Evolutionary conservation across 768 basidiomycete genomes (phyloP).

Genomic region (Tricholoma furcatifolium): DNA sequence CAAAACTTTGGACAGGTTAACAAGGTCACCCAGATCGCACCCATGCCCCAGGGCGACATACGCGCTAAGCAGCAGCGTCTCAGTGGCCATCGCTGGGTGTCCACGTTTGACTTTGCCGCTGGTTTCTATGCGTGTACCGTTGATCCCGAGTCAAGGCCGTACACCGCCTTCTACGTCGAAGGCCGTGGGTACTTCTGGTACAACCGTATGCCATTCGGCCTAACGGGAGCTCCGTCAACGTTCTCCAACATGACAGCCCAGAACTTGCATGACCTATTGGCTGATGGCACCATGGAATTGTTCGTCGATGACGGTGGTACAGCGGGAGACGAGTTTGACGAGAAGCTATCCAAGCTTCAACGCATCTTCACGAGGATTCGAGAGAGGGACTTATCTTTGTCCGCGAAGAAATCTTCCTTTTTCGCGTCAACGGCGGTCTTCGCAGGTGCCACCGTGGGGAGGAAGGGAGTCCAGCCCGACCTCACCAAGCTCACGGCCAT

Average conservation of each 20-base stretch:
- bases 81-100: no score
- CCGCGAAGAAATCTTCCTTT: slow-evolving; percentile 34
- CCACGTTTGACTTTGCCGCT: no score
- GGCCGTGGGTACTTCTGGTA: no score
- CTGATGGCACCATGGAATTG: slow-evolving; percentile 23
- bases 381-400: slow-evolving; percentile 31
- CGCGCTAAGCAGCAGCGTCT: slow-evolving; percentile 34
- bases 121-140: no score
- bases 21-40: no score
- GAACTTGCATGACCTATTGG: slow-evolving; percentile 24
- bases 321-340: slow-evolving; percentile 30
- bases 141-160: slow-evolving; percentile 22
- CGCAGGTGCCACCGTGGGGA: slow-evolving; percentile 25
- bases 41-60: slow-evolving; percentile 42
- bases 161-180: slow-evolving; percentile 34
- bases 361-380: slow-evolving; percentile 26
- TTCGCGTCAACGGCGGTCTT: no score
- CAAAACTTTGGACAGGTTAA: no score
- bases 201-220: no score
- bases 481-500: no score
- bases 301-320: slow-evolving; percentile 40
- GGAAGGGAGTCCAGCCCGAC: slow-evolving; percentile 33
- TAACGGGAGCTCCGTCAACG: no score
- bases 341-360: slow-evolving; percentile 22
- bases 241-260: no score